Conservation (phyloP, 2,329 filamentous ascomycete genomes). For the Trichoderma pleuroti region DNA sequence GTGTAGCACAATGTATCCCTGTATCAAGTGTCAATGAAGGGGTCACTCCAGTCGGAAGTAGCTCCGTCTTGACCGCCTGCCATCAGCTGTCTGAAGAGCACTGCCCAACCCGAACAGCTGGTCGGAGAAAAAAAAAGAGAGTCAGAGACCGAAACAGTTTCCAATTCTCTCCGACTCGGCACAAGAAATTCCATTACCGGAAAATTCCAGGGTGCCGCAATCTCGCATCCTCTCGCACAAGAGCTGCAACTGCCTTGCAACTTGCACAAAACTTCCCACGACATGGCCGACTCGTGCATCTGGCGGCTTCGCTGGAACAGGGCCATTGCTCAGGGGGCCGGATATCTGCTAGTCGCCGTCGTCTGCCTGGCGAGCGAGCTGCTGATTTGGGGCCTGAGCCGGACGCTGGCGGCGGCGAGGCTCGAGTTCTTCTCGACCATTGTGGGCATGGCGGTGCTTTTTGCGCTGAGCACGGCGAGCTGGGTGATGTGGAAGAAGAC, state of each 20-base stretch:
- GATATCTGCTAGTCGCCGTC: slow-evolving; percentile 33
- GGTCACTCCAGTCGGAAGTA: slow-evolving; percentile 26
- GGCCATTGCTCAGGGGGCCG: slow-evolving; percentile 14
- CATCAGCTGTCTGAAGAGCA: slow-evolving; percentile 28
- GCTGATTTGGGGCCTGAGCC: slow-evolving; percentile 44
- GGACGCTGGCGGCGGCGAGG: slow-evolving; percentile 30
- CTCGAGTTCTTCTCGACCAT: slow-evolving; percentile 48
- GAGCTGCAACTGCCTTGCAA: not conserved
- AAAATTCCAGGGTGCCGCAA: not conserved
- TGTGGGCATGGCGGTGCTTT: slow-evolving; percentile 44
- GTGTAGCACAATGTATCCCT: slow-evolving; percentile 8
- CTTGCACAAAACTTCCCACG: not conserved
- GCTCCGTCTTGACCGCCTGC: slow-evolving; percentile 22
- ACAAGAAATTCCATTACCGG: not conserved
- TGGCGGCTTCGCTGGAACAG: slow-evolving; percentile 21
- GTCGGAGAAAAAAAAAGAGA: not conserved
- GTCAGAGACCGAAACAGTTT: not conserved
- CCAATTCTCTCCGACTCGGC: not conserved
- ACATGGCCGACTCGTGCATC: slow-evolving; percentile 14
- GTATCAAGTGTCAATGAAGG: slow-evolving; percentile 14
- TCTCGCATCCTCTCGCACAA: not conserved
- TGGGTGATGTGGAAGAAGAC: slow-evolving; percentile 20
- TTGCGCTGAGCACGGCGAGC: slow-evolving; percentile 33
- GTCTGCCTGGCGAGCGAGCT: slow-evolving; percentile 43
- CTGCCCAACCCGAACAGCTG: slow-evolving; percentile 3